A percentile compares a stretch with the other conserved stretches of the same genome.
These are phyloP conservation scores for Candolleomyces aberdarensis DNA, from an alignment of 768 basidiomycete genomes.

Conservation along the genomic window DNA sequence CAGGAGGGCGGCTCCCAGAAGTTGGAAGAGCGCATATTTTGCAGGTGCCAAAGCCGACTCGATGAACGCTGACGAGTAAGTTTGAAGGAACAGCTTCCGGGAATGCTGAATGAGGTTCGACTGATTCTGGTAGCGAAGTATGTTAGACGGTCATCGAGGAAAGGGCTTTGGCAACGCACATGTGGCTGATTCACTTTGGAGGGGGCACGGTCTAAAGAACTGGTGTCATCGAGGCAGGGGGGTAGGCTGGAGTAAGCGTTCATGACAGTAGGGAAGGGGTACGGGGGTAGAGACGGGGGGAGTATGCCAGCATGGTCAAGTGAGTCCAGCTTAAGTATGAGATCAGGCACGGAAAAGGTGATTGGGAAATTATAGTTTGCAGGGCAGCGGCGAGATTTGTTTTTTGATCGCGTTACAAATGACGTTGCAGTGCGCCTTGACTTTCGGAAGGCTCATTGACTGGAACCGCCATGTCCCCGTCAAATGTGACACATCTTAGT, in stretches of 20 bases:
- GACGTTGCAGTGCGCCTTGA: neutral
- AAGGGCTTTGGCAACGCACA: neutral
- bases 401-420: neutral
- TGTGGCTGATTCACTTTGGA: neutral
- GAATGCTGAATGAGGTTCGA: neutral
- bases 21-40: constrained; percentile 28
- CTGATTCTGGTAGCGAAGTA: neutral
- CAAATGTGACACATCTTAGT: neutral
- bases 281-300: neutral
- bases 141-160: neutral
- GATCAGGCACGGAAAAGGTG: constrained; percentile 7
- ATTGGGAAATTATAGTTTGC: neutral
- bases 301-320: neutral
- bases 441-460: neutral
- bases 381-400: neutral
- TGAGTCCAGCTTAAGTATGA: constrained; percentile 1
- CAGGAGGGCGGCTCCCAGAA: constrained; percentile 19
- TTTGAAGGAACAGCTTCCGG: neutral
- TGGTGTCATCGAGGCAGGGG: constrained; percentile 1
- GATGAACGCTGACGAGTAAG: constrained; percentile 11
- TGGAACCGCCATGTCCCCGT: neutral
- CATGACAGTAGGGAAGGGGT: constrained; percentile 6
- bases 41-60: constrained; percentile 24
- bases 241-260: constrained; percentile 6
- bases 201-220: neutral